phyloP scores from a whole-genome alignment of 2,329 filamentous ascomycete genomes.

The Verticillium zaregamsianum region DNA sequence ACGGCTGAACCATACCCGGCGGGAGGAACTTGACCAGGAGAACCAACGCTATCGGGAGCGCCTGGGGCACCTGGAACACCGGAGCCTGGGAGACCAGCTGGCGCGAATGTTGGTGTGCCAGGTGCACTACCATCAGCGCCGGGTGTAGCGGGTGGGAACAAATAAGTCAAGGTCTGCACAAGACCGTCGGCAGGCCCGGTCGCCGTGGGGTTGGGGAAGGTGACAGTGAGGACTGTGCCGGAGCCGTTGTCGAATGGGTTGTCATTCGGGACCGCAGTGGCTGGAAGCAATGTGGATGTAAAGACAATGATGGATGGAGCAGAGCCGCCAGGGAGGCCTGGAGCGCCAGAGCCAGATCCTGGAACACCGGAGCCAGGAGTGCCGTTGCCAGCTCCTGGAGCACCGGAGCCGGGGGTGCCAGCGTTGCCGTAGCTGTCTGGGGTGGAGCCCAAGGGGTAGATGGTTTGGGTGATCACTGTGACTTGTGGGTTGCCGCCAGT shows the following conservation, averaged over 20 bases:
- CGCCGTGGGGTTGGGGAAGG: constrained; percentile 1
- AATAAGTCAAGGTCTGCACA: neutral
- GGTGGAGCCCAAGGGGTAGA: neutral
- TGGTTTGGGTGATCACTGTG: constrained; percentile 2
- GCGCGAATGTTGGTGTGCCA: neutral
- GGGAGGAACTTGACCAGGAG: neutral
- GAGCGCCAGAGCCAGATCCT: neutral
- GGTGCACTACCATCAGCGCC: neutral
- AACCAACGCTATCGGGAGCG: neutral
- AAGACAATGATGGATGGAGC: neutral
- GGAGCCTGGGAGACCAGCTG: neutral
- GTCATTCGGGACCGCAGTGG: neutral
- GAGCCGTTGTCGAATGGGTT: neutral
- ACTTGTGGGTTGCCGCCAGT: neutral
- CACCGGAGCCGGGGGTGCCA: neutral
- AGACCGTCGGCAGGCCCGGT: neutral
- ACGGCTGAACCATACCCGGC: neutral
- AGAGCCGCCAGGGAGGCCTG: neutral
- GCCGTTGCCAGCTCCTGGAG: neutral
- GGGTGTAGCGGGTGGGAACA: neutral
- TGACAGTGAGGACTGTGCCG: neutral
- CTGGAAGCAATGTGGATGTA: constrained; percentile 1
- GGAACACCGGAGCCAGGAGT: too few relatives aligned
- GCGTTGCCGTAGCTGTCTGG: neutral
- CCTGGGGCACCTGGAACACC: neutral